These are phyloP conservation scores for Jasminum sambac DNA, from an alignment of 257 asterid species.

Conservation along the genomic window DNA sequence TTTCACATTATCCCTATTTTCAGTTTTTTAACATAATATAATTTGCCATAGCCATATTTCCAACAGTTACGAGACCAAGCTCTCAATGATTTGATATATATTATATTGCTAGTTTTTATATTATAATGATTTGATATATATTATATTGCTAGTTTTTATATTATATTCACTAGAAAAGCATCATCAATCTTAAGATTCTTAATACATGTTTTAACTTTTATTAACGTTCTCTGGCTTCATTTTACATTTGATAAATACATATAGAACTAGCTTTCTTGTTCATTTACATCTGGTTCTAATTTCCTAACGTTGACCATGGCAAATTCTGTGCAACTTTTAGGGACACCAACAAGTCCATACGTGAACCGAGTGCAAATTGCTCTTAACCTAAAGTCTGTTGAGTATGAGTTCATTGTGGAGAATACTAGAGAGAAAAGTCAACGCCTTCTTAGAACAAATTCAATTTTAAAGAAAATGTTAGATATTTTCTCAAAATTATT, in stretches of 20 bases:
- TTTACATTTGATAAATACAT: neutral
- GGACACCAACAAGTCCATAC: slow-evolving; percentile 35
- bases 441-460: slow-evolving; percentile 32
- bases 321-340: slow-evolving; percentile 7
- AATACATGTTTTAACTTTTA: too few relatives aligned
- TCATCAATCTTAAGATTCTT: neutral
- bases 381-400: slow-evolving; percentile 31
- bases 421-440: slow-evolving; percentile 31
- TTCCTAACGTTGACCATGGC: slow-evolving; percentile 27
- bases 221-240: neutral
- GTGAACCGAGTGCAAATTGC: slow-evolving; percentile 37
- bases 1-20: too few relatives aligned
- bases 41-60: too few relatives aligned
- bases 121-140: too few relatives aligned
- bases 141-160: neutral
- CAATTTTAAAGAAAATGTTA: slow-evolving; percentile 38
- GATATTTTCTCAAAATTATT: too few relatives aligned
- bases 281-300: neutral
- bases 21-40: too few relatives aligned
- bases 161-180: neutral
- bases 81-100: neutral
- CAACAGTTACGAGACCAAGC: too few relatives aligned
- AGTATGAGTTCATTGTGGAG: slow-evolving; percentile 30
- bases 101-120: neutral
- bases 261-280: neutral